Base-by-base conservation (phyloP, 306 rosid species). In the Oxytropis ochrocephala region DNA sequence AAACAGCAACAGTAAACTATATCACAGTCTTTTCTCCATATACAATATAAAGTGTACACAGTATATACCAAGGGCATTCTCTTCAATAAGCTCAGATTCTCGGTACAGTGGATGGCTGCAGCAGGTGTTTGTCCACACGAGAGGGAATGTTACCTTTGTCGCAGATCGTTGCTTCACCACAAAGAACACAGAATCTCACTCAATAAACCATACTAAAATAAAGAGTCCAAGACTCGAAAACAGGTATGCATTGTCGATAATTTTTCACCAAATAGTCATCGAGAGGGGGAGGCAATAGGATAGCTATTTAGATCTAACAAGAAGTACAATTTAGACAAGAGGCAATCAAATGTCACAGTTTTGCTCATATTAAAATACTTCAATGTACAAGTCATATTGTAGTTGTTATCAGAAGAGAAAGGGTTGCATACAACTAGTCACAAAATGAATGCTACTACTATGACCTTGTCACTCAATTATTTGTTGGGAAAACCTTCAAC, bases 51-150 rank as follows among this genome's bases (percentile, higher is more conserved):
- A 49, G 17, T 39, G 27, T 11, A 56, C 48, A 43, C 44, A 32
- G 44, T 49, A 69, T 35, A 67, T 84, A 95, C 99, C 99, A 55
- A 91, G 96, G 59, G 80, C 62, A 46, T 84, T 75, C 74, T 95
- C 92, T 1, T 80, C 86, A 27, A 91, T 89, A 73, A 95, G 96
- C 85, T 95, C 99, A 69, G 97, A 91, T 75, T 95, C 97, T 55
- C 96, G 96, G 80, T 84, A 86, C 56, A 95, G 82, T 14, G 99
- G 99, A 75, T 95, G 99, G 91, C 99, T 95, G 79, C 99, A 95
- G 83, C 99, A 95, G 57, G 99, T 89, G 81, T 95, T 91, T 33
- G 99, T 95, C 99, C 99, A 95, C 75, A 91, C 99, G 54, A 91
- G 99, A 43, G 99, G 99, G 78, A 95, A 95, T 32, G 99, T 95